Percentiles rank a stretch among this genome's conserved stretches.
Evolutionary conservation across 352 stramenopile species (phyloP).

Genomic region (Peronospora destructor): DNA sequence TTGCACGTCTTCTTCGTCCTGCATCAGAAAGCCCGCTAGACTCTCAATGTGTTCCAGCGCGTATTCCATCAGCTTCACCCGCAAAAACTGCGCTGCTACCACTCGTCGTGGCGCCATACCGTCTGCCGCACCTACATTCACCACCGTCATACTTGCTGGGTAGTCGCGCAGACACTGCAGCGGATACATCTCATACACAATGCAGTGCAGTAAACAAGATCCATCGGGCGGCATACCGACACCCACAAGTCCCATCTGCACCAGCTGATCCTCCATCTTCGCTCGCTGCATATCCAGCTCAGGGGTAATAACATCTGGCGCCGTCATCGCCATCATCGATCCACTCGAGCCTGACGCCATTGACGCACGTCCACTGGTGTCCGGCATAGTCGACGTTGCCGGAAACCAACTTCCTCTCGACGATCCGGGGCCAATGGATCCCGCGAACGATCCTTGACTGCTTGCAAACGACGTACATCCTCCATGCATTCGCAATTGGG

Average conservation of each 20-base stretch:
- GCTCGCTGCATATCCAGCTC: constrained; percentile 69
- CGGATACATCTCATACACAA: constrained; percentile 84
- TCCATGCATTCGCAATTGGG: constrained; percentile 11
- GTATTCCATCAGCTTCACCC: constrained; percentile 69
- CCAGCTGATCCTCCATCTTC: constrained; percentile 69
- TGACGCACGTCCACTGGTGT: constrained; percentile 18
- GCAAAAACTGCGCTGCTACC: constrained; percentile 53
- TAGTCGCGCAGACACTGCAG: constrained; percentile 71
- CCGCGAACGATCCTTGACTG: constrained; percentile 30
- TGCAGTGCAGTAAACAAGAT: constrained; percentile 74
- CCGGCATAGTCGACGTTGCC: constrained; percentile 23
- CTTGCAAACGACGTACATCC: constrained; percentile 15
- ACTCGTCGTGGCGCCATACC: constrained; percentile 66
- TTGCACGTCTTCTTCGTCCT: constrained; percentile 58
- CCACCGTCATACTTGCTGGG: constrained; percentile 60
- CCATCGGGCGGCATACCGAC: constrained; percentile 78
- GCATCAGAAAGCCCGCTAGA: constrained; percentile 62
- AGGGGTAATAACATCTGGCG: constrained; percentile 55
- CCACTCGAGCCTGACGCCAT: constrained; percentile 30
- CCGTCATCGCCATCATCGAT: constrained; percentile 60
- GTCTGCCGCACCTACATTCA: constrained; percentile 76
- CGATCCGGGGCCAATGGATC: constrained; percentile 12
- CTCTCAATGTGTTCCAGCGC: constrained; percentile 52
- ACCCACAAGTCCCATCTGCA: constrained; percentile 52
- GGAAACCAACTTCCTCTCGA: constrained; percentile 62